Percentiles rank a stretch among this genome's conserved stretches.
phyloP scores from a whole-genome alignment of 345 rosid species.

The Carallia brachiata region DNA sequence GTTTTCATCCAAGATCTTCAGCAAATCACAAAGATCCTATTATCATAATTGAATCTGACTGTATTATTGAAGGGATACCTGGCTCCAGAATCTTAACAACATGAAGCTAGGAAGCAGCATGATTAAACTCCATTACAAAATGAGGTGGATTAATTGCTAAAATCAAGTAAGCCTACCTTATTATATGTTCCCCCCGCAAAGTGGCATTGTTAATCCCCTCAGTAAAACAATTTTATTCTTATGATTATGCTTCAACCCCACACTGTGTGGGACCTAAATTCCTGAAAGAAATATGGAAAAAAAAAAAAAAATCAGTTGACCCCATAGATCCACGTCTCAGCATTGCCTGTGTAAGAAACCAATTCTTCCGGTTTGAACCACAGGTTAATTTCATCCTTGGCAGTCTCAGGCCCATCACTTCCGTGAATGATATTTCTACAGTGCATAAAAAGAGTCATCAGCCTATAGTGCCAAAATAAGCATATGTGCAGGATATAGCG shows the following conservation, averaged over 20 bases:
- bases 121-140: slow-evolving; percentile 1
- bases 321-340: slow-evolving; percentile 96
- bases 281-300: slow-evolving; percentile 13
- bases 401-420: slow-evolving; percentile 97
- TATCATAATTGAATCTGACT: too few relatives aligned
- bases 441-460: neutral
- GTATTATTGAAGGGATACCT: too few relatives aligned
- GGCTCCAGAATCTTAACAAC: neutral
- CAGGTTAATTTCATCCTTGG: slow-evolving; percentile 78
- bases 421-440: slow-evolving; percentile 95
- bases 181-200: neutral
- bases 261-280: slow-evolving; percentile 25
- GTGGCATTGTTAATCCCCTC: slow-evolving; percentile 13
- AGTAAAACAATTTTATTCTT: slow-evolving; percentile 28
- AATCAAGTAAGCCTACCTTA: neutral
- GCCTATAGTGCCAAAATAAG: neutral
- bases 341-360: slow-evolving; percentile 69
- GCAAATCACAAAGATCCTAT: too few relatives aligned
- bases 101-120: neutral
- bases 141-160: slow-evolving; percentile 9
- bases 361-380: slow-evolving; percentile 98
- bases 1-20: too few relatives aligned
- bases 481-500: too few relatives aligned
- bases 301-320: slow-evolving; percentile 37
- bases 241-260: slow-evolving; percentile 27